A percentile compares a stretch with the other conserved stretches of the same genome.
Conservation (phyloP, 2,329 filamentous ascomycete species). For the Xylariaceae sp. region DNA sequence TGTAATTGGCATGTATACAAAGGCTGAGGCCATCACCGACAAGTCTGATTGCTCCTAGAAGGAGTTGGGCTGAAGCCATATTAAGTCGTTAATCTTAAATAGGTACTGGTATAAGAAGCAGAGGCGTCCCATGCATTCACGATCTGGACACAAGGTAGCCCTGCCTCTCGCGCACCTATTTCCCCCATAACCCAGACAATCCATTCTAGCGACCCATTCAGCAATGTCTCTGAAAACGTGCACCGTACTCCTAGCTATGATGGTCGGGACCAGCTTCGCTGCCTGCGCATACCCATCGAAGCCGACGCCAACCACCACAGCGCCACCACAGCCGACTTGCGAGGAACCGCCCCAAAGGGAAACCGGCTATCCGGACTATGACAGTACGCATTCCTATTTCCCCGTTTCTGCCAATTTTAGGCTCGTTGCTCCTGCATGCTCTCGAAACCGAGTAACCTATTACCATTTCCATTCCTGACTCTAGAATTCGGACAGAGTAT, state of each 20-base stretch:
- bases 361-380: conserved; percentile 21
- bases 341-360: conserved; percentile 17
- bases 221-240: conserved; percentile 13
- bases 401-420: too few species aligned
- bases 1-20: too few species aligned
- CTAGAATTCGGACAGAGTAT: too few species aligned
- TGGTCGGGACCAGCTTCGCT: conserved; percentile 12
- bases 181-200: not conserved
- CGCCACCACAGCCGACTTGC: conserved; percentile 10
- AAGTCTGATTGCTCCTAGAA: too few species aligned
- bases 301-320: conserved; percentile 4
- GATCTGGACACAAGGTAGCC: not conserved
- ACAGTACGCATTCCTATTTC: conserved; percentile 6
- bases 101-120: conserved; percentile 23
- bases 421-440: too few species aligned
- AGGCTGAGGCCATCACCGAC: too few species aligned
- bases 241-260: conserved; percentile 2
- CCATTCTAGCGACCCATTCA: not conserved
- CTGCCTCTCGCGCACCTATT: not conserved
- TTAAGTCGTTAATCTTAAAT: not conserved
- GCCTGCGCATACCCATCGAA: not conserved
- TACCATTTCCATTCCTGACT: too few species aligned
- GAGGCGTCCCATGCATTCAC: not conserved
- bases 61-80: not conserved
- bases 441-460: too few species aligned